phyloP scores from a whole-genome alignment of 805 yeast genomes.

The Ogataea methanolica region DNA sequence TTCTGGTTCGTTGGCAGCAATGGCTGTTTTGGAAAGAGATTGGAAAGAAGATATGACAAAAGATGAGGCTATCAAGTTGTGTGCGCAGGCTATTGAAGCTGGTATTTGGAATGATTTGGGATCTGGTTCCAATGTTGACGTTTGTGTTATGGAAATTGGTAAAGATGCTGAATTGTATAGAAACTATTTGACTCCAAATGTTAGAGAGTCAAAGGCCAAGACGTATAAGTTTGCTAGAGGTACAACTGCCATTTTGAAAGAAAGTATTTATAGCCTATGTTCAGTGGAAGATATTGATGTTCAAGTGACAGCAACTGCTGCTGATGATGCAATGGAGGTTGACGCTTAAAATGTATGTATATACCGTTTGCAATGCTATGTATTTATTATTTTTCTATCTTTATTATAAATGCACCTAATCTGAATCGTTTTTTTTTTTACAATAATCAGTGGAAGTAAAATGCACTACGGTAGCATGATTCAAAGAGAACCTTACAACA shows the following conservation, averaged over 20 bases:
- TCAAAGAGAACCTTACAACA: too few relatives aligned
- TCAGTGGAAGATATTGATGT: conserved; percentile 49
- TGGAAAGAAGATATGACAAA: conserved; percentile 76
- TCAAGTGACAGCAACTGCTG: conserved; percentile 13
- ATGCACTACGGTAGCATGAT: too few relatives aligned
- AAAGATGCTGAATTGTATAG: conserved; percentile 81
- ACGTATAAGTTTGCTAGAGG: conserved; percentile 87
- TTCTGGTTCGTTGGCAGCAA: conserved; percentile 96
- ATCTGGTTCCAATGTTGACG: conserved; percentile 96
- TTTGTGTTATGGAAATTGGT: conserved; percentile 94
- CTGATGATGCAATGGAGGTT: conserved; percentile 43
- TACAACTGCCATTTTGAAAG: conserved; percentile 81
- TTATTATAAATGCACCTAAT: not conserved
- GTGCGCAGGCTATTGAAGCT: conserved; percentile 90
- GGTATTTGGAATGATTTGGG: conserved; percentile 99
- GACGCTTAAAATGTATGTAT: conserved; percentile 26
- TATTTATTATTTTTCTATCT: not conserved
- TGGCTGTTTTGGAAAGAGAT: conserved; percentile 90
- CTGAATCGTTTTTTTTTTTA: not conserved
- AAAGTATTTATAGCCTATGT: conserved; percentile 59
- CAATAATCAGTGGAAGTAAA: too few relatives aligned
- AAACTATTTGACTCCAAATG: conserved; percentile 88
- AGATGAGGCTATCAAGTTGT: conserved; percentile 88
- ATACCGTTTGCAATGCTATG: too few relatives aligned
- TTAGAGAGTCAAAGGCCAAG: conserved; percentile 74